Evolutionary conservation across 805 yeast species (phyloP), one percentile per base, ranked within the genome.

Genomic region (Wickerhamomyces bovis): DNA sequence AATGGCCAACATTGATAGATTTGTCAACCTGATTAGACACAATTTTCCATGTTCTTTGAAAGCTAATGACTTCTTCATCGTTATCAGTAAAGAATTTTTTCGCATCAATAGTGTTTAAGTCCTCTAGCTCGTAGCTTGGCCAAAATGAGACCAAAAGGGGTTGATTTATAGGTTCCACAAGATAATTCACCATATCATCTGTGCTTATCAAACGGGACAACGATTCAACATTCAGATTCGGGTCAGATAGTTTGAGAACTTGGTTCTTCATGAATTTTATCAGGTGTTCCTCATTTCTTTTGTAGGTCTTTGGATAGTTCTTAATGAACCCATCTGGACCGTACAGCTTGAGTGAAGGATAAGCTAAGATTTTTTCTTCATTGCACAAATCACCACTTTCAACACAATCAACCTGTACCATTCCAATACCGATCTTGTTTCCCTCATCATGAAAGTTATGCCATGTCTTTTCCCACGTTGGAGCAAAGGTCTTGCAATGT

Each of bases 311-410:
- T 1, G 87, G 85, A 57, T 68, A 83, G 25, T 76, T 67, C 61
- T 66, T 54, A 56, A 65, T 55, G 63, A 57, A 60, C 45, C 77
- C 78, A 21, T 68, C 66, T 0, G 89, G 84, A 1, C 80, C 80
- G 66, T 85, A 90, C 9, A 92, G 70, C 45, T 84, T 71, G 36
- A 92, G 65, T 19, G 75, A 68, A 6, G 99, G 99, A 61, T 77
- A 90, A n/a, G 69, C 75, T 18, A 47, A 55, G 46, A 92, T 76
- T 3, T 74, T 72, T 64, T 87, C 86, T 21, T 80, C 69, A 9
- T 66, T 70, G 66, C 99, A 94, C 44, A 94, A 69, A 62, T 92
- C 98, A 12, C 96, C 97, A 58, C 83, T 76, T 41, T 78, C 87
- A 9, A 85, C 76, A 67, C 99, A 94, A 65, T 94, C 81, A 31